phyloP scores from a whole-genome alignment of 805 yeast species.

The Trichomonascus vanleenenianus region DNA sequence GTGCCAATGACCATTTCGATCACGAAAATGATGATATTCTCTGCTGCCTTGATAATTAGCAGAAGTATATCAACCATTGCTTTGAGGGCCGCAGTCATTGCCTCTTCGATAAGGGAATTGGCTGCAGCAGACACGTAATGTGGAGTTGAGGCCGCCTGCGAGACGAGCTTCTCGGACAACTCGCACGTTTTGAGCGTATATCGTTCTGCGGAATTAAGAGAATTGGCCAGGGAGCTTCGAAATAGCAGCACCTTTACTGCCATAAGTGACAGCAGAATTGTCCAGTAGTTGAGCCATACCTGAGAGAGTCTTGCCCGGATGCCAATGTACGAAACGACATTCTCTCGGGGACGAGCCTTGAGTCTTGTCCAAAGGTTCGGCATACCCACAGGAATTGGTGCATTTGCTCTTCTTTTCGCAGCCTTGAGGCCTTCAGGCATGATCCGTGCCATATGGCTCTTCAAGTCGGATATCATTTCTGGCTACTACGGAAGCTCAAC shows the following conservation, averaged over 20 bases:
- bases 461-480: no score
- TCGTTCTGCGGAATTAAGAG: slow-evolving; percentile 34
- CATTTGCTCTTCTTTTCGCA: no score
- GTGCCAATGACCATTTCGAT: slow-evolving; percentile 78
- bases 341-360: neutral
- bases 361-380: no score
- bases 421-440: no score
- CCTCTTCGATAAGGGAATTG: slow-evolving; percentile 41
- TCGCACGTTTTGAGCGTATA: slow-evolving; percentile 40
- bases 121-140: slow-evolving; percentile 48
- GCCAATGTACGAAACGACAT: slow-evolving; percentile 12
- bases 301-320: slow-evolving; percentile 28
- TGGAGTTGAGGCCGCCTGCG: slow-evolving; percentile 40
- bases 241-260: slow-evolving; percentile 57
- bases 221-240: slow-evolving; percentile 36
- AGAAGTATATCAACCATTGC: slow-evolving; percentile 39
- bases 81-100: slow-evolving; percentile 41
- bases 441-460: no score
- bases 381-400: no score
- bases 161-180: slow-evolving; percentile 35
- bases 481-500: no score
- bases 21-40: slow-evolving; percentile 52
- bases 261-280: slow-evolving; percentile 48
- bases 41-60: slow-evolving; percentile 46
- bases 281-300: slow-evolving; percentile 47